Percentiles rank a stretch among this genome's conserved stretches.
Evolutionary conservation across 257 asterid genomes (phyloP).

Genomic region (Solanum gracilifrons): DNA sequence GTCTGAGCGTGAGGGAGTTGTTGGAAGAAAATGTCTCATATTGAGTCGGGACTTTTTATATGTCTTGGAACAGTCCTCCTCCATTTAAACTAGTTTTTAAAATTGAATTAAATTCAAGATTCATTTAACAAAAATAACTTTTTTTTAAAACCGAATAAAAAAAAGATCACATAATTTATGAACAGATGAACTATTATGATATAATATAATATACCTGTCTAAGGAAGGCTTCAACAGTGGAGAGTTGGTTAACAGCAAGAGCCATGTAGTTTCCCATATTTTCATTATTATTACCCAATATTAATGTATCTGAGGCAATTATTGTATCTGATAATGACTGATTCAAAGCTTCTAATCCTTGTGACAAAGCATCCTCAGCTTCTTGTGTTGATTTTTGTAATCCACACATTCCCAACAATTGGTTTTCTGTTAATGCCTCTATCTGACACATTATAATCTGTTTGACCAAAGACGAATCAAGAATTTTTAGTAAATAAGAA

Average conservation of each 20-base stretch:
- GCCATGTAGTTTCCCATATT: slow-evolving; percentile 65
- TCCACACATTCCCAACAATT: slow-evolving; percentile 49
- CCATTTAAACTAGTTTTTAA: background rate
- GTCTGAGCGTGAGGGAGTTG: background rate
- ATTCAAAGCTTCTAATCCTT: slow-evolving; percentile 56
- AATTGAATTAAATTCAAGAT: background rate
- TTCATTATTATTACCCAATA: background rate
- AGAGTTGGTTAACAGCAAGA: slow-evolving; percentile 64
- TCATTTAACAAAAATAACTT: background rate
- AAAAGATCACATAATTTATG: background rate
- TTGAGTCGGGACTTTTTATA: too few relatives aligned
- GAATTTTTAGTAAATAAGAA: background rate
- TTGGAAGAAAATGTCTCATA: too few relatives aligned
- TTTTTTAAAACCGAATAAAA: background rate
- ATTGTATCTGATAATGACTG: slow-evolving; percentile 49
- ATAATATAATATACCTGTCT: slow-evolving; percentile 45
- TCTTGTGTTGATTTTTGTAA: slow-evolving; percentile 63
- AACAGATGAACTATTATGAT: too few relatives aligned
- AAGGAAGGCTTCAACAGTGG: slow-evolving; percentile 68
- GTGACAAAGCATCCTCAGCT: slow-evolving; percentile 68
- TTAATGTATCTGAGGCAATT: slow-evolving; percentile 44
- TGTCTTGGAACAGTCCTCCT: too few relatives aligned
- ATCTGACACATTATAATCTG: slow-evolving; percentile 52
- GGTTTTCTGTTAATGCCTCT: slow-evolving; percentile 68
- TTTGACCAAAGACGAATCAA: background rate